Percentiles rank a stretch among this genome's conserved stretches.
These are phyloP conservation scores for Nakazawaea holstii DNA, from an alignment of 805 yeast genomes.

Conservation along the genomic window DNA sequence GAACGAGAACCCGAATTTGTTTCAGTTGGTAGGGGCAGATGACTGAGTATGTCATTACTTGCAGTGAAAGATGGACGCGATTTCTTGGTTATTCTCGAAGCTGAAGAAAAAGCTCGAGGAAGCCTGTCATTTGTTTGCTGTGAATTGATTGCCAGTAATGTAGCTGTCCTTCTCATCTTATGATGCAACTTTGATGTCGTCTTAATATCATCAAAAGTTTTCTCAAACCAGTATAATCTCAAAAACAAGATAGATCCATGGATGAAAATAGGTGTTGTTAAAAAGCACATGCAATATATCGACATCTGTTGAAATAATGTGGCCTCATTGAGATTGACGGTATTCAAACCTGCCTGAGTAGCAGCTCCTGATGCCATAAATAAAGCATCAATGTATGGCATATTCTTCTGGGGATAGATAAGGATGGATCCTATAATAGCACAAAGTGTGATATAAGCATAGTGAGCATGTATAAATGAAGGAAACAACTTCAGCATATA, in stretches of 20 bases:
- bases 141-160: conserved; percentile 45
- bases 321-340: conserved; percentile 62
- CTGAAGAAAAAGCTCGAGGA: neutral
- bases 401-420: conserved; percentile 67
- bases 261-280: conserved; percentile 85
- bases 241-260: conserved; percentile 74
- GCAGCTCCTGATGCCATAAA: conserved; percentile 72
- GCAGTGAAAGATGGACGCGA: neutral
- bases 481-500: conserved; percentile 37
- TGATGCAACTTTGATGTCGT: conserved; percentile 72
- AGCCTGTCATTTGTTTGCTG: conserved; percentile 1
- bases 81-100: neutral
- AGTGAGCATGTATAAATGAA: conserved; percentile 61
- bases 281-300: conserved; percentile 53
- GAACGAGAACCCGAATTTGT: neutral
- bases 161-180: conserved; percentile 76
- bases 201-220: conserved; percentile 78
- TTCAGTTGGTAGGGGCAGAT: neutral
- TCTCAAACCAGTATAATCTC: conserved; percentile 85
- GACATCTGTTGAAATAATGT: conserved; percentile 75
- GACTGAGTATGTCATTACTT: neutral
- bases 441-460: conserved; percentile 59
- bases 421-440: conserved; percentile 66
- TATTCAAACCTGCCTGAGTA: conserved; percentile 91
- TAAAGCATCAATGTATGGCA: conserved; percentile 70